Base-by-base conservation (phyloP, 208 protist genomes). In the Trypanosoma cruzi region DNA sequence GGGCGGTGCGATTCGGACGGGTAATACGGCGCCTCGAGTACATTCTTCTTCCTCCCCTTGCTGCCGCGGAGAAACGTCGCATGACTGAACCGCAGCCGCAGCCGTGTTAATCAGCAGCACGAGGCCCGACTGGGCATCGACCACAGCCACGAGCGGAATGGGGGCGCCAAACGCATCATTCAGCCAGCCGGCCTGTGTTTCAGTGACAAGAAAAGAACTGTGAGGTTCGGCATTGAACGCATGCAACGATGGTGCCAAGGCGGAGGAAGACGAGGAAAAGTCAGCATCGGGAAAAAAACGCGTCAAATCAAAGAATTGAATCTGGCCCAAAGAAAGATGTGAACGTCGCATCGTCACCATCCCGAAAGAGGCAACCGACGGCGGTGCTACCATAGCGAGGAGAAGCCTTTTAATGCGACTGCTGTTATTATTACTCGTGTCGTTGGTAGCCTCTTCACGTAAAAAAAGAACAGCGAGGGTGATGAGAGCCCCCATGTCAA, bases 231-330 rank as follows among this genome's bases (percentile, higher is more conserved):
- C 36, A 40, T 56, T 52, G 28, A 71, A 50, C 18, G 20, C 20
- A 18, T 44, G 59, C 42, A 76, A 26, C 42, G 53, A 52, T 22
- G 34, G 48, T 32, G 54, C 50, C 2, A 24, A 20, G 31, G n/a
- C 20, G 32, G 40, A 20, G 22, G 26, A n/a, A 26, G 50, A 54
- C 10, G 40, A 13, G 1, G 34, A 5, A 16, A 36, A 4, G 26
- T 29, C 66, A 8, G 22, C 24, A 53, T 16, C 4, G 22, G 60
- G 53, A 4, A 80, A 29, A 20, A 53, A 42, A 34, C 54, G 24
- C 13, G 84, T 80, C 24, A 89, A 49, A 44, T 93, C 84, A 46
- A 84, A 71, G 26, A 84, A 85, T 54, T 84, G 78, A 4, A 81
- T 74, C 26, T 85, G 76, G 8, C 88, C 88, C 18, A 83, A 62